phyloP scores from a whole-genome alignment of 2,329 filamentous ascomycete species.

The Hymenoscyphus repandus region DNA sequence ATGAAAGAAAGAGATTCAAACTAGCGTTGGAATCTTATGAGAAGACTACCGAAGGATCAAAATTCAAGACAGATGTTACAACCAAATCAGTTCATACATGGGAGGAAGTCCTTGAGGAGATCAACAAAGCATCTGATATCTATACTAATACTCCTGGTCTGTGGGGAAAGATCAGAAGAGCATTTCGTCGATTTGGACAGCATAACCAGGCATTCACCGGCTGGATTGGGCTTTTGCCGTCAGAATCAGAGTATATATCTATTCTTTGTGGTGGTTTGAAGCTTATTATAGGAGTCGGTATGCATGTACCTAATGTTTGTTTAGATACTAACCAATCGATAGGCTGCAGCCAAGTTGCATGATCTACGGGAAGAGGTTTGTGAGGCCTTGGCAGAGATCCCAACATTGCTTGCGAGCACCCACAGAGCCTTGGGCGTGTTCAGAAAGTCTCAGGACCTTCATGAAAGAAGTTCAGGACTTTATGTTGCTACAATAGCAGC shows the following conservation, averaged over 20 bases:
- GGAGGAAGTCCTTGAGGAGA: neutral
- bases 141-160: neutral
- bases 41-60: neutral
- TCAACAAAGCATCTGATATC: neutral
- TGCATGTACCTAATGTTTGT: neutral
- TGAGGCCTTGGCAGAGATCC: neutral
- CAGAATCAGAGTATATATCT: neutral
- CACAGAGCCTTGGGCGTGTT: neutral
- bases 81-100: neutral
- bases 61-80: neutral
- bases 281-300: neutral
- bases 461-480: neutral
- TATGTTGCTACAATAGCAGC: neutral
- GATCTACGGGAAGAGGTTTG: neutral
- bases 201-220: neutral
- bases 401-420: neutral
- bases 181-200: neutral
- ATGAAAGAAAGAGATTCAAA: neutral
- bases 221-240: neutral
- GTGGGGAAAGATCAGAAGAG: neutral
- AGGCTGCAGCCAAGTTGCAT: neutral
- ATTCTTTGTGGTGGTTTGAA: neutral
- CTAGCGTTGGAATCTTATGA: neutral
- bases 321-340: neutral
- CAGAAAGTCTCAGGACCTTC: neutral